Evolutionary conservation across 2,329 filamentous ascomycete species (phyloP).

Genomic region (Calonectria hawksworthii): DNA sequence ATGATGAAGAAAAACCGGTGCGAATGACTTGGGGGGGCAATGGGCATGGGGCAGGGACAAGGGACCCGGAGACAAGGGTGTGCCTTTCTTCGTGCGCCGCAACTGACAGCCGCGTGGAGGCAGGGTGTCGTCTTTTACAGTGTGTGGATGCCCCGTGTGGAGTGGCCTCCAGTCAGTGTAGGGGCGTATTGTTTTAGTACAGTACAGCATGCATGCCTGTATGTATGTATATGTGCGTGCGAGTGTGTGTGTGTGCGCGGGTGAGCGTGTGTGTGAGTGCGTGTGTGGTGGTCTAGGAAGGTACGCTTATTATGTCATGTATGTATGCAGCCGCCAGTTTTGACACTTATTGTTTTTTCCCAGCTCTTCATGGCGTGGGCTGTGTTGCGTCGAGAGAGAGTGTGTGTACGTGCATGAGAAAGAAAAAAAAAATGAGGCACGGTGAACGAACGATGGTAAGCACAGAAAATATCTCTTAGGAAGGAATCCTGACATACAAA

Average conservation of each 20-base stretch:
- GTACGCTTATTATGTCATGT: neutral
- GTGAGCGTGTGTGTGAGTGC: neutral
- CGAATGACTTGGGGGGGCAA: constrained; percentile 38
- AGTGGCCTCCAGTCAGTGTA: constrained; percentile 8
- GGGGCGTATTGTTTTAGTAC: constrained; percentile 12
- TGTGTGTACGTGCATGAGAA: neutral
- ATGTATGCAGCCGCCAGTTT: constrained; percentile 7
- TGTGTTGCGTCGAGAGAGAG: neutral
- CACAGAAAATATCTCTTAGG: constrained; percentile 2
- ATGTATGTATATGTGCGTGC: constrained; percentile 3
- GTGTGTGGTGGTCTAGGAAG: neutral
- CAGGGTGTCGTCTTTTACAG: constrained; percentile 23
- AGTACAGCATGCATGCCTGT: constrained; percentile 2
- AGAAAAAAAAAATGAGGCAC: neutral
- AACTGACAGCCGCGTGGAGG: constrained; percentile 34
- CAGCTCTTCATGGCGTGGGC: neutral
- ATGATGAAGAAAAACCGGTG: constrained; percentile 20
- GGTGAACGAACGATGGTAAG: neutral
- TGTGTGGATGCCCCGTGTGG: constrained; percentile 27
- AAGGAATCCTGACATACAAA: neutral
- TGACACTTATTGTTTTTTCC: constrained; percentile 7
- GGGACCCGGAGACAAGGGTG: constrained; percentile 26
- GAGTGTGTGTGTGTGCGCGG: neutral
- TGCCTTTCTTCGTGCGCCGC: constrained; percentile 39
- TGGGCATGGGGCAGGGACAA: constrained; percentile 46